These are phyloP conservation scores for Trichoderma afroharzianum DNA, from an alignment of 2,329 filamentous ascomycete genomes.

Conservation along the genomic window DNA sequence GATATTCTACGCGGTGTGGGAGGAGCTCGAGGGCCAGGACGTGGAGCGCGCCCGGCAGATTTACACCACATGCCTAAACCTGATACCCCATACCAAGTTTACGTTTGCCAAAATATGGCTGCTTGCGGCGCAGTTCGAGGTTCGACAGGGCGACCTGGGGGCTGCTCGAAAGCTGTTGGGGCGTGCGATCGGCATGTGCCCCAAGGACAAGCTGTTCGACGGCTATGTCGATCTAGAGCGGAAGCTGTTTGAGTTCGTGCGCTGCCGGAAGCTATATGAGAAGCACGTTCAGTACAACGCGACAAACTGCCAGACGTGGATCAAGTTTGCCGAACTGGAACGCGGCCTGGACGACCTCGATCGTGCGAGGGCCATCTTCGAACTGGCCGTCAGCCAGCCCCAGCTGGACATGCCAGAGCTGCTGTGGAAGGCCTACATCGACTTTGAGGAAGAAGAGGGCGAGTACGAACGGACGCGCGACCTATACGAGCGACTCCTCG, in stretches of 20 bases:
- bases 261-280: constrained; percentile 87
- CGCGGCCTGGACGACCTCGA: constrained; percentile 86
- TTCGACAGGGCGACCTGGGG: constrained; percentile 78
- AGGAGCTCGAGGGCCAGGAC: constrained; percentile 83
- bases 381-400: constrained; percentile 79
- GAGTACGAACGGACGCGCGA: constrained; percentile 79
- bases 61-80: constrained; percentile 79
- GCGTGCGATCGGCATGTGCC: constrained; percentile 86
- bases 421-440: constrained; percentile 96
- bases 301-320: constrained; percentile 90
- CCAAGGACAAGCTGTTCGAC: constrained; percentile 92
- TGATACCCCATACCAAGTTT: constrained; percentile 94
- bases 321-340: constrained; percentile 92
- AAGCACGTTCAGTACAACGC: constrained; percentile 93
- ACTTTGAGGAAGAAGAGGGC: constrained; percentile 94
- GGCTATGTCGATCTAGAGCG: constrained; percentile 92
- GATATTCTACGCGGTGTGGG: constrained; percentile 95
- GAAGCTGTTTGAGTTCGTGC: constrained; percentile 88
- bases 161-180: constrained; percentile 85
- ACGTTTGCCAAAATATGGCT: constrained; percentile 98
- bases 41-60: constrained; percentile 77
- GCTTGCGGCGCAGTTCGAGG: constrained; percentile 87
- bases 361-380: constrained; percentile 84
- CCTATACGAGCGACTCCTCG: constrained; percentile 84
- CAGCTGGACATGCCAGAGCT: constrained; percentile 95